Evolutionary conservation across 1,284 basidiomycete species (phyloP).

Genomic region (Leucoagaricus sp.): DNA sequence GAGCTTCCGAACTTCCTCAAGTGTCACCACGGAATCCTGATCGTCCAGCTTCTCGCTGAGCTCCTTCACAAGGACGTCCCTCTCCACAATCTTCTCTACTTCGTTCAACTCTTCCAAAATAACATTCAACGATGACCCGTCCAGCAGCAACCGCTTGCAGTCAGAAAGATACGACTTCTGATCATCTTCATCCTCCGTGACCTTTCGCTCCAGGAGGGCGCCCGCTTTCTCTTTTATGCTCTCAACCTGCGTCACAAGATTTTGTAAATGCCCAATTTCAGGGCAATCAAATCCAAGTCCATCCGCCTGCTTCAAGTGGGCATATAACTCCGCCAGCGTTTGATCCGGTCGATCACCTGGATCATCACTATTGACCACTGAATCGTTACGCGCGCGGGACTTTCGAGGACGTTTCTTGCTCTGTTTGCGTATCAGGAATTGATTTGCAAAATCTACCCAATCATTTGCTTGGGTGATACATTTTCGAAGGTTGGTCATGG

Average conservation of each 20-base stretch:
- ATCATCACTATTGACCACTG: constrained; percentile 51
- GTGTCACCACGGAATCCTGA: constrained; percentile 49
- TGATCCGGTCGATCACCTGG: constrained; percentile 68
- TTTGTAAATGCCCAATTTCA: constrained; percentile 64
- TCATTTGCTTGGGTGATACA: constrained; percentile 82
- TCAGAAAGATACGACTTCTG: constrained; percentile 64
- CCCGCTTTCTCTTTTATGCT: constrained; percentile 59
- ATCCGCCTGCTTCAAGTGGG: constrained; percentile 70
- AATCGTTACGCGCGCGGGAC: constrained; percentile 53
- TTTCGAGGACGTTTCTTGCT: constrained; percentile 71
- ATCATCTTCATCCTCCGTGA: constrained; percentile 39
- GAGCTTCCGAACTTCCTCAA: constrained; percentile 72
- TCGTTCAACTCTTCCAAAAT: constrained; percentile 72
- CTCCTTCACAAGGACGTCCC: constrained; percentile 69
- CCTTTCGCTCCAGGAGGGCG: constrained; percentile 42
- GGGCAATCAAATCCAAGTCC: constrained; percentile 78
- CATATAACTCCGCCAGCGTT: constrained; percentile 65
- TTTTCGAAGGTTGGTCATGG: constrained; percentile 72
- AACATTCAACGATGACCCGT: constrained; percentile 78
- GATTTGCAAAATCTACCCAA: constrained; percentile 81
- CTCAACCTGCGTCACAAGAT: constrained; percentile 65
- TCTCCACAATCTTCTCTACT: constrained; percentile 75
- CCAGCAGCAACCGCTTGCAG: constrained; percentile 68
- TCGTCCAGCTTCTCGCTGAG: constrained; percentile 67
- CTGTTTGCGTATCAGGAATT: constrained; percentile 71